Evolutionary conservation across 176 grass and related monocot species (phyloP).

Genomic region (Musa schizocarpa): DNA sequence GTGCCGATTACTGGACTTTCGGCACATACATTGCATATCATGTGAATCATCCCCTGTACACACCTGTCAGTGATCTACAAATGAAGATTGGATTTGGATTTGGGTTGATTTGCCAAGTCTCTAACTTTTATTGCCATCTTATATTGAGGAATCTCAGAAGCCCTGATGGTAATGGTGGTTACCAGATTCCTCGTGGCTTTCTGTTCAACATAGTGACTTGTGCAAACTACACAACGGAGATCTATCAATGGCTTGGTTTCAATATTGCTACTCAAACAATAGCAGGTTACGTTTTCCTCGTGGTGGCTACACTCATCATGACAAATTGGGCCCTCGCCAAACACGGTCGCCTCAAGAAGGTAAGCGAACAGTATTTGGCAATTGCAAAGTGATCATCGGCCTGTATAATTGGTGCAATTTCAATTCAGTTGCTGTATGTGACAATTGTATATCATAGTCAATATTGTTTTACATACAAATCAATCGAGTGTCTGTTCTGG

Average conservation of each 20-base stretch:
- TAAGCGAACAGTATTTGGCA: constrained; percentile 4
- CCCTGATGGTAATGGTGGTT: constrained; percentile 58
- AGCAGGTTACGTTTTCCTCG: constrained; percentile 69
- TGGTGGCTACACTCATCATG: constrained; percentile 70
- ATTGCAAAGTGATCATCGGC: background rate
- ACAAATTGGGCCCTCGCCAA: constrained; percentile 89
- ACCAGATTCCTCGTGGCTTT: constrained; percentile 81
- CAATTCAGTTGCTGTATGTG: no score
- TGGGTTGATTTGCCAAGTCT: constrained; percentile 63
- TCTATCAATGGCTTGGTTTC: constrained; percentile 90
- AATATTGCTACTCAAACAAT: constrained; percentile 86
- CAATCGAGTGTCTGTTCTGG: background rate
- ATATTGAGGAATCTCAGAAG: constrained; percentile 85
- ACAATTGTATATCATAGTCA: background rate
- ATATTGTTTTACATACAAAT: background rate
- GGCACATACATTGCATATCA: constrained; percentile 79
- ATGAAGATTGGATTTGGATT: constrained; percentile 80
- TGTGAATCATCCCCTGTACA: constrained; percentile 83
- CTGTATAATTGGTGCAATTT: no score
- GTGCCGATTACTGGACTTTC: constrained; percentile 85
- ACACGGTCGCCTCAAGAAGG: constrained; percentile 73
- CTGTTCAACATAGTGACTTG: constrained; percentile 93
- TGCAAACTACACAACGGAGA: constrained; percentile 91
- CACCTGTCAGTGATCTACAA: constrained; percentile 61
- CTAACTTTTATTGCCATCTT: constrained; percentile 95